phyloP scores from a whole-genome alignment of 108 stramenopile genomes.

The Phaeodactylum tricornutum region DNA sequence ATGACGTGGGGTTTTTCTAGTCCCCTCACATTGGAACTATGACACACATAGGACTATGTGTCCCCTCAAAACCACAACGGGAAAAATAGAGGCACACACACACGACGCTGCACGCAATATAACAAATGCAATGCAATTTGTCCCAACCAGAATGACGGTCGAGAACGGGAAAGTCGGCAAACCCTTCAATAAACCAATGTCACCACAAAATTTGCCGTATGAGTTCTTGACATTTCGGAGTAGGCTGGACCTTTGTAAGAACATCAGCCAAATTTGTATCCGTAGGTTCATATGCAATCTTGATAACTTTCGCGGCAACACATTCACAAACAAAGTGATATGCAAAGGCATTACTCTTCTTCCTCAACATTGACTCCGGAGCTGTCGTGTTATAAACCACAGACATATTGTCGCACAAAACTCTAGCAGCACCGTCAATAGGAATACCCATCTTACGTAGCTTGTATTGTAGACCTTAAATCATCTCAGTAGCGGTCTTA shows the following conservation, averaged over 20 bases:
- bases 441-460: constrained; percentile 36
- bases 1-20: too few relatives aligned
- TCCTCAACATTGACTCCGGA: constrained; percentile 24
- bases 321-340: constrained; percentile 32
- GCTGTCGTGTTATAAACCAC: constrained; percentile 22
- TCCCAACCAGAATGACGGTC: too few relatives aligned
- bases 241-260: constrained; percentile 30
- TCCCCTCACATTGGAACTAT: too few relatives aligned
- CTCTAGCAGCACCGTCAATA: constrained; percentile 13
- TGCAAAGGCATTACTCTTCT: constrained; percentile 17
- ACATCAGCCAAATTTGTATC: constrained; percentile 27
- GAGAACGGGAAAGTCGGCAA: too few relatives aligned
- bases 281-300: constrained; percentile 5
- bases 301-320: constrained; percentile 17
- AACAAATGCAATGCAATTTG: too few relatives aligned
- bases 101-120: too few relatives aligned
- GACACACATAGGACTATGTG: too few relatives aligned
- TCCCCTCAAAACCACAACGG: too few relatives aligned
- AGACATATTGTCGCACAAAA: constrained; percentile 21
- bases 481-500: background rate
- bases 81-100: too few relatives aligned
- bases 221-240: too few relatives aligned
- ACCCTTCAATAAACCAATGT: too few relatives aligned
- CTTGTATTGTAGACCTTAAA: constrained; percentile 26
- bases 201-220: too few relatives aligned